Evolutionary conservation across 345 rosid species (phyloP).

Genomic region (Eutrema yunnanense): DNA sequence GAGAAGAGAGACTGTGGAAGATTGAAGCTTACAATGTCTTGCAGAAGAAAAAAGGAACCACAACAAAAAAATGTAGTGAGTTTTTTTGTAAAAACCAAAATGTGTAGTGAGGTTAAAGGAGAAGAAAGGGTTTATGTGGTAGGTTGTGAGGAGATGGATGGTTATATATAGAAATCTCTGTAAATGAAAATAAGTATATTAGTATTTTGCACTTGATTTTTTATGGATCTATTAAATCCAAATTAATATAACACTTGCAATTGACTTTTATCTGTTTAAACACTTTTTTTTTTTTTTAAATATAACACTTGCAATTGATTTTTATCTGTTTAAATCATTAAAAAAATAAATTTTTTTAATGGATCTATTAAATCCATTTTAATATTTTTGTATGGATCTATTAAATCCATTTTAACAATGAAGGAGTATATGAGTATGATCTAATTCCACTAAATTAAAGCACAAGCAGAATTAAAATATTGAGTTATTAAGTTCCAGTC

Average conservation of each 20-base stretch:
- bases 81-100: neutral
- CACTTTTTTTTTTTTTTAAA: neutral
- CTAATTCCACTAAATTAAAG: neutral
- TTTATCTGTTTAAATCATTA: neutral
- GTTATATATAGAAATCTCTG: slow-evolving; percentile 16
- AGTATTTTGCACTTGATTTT: neutral
- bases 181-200: neutral
- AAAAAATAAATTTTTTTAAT: neutral
- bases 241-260: neutral
- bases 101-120: neutral
- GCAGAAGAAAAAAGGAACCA: neutral
- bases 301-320: neutral
- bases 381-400: neutral
- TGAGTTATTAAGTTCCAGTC: neutral
- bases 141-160: slow-evolving; percentile 7
- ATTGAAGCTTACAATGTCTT: slow-evolving; percentile 14
- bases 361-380: too few relatives aligned
- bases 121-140: neutral
- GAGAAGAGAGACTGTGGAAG: neutral
- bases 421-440: neutral
- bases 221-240: too few relatives aligned
- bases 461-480: neutral
- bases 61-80: neutral
- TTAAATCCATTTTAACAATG: neutral
- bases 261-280: neutral